These are phyloP conservation scores for Cercospora sp. DNA, from an alignment of 2,329 filamentous ascomycete genomes.

Conservation along the genomic window DNA sequence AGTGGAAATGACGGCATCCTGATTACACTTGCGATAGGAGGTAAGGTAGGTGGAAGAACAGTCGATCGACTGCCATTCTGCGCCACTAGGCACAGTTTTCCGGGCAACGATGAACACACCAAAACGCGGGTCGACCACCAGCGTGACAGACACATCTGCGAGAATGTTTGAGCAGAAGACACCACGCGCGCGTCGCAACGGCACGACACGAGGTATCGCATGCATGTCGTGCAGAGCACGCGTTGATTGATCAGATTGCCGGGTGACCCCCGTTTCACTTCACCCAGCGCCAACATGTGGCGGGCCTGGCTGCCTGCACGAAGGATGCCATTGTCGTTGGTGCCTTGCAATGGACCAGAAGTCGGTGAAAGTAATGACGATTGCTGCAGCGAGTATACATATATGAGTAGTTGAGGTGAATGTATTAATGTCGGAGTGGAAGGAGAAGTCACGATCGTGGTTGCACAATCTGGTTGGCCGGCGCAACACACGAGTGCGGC, in stretches of 20 bases:
- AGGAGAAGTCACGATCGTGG: background rate
- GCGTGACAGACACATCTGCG: background rate
- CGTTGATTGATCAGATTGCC: background rate
- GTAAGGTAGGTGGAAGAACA: no score
- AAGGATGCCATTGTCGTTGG: conserved; percentile 11
- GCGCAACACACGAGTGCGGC: background rate
- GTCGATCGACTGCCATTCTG: background rate
- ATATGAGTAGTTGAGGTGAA: background rate
- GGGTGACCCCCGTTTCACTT: conserved; percentile 12
- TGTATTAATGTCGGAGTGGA: background rate
- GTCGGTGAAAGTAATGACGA: background rate
- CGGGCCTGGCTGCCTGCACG: conserved; percentile 13
- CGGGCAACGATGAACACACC: background rate
- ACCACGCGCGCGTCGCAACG: background rate
- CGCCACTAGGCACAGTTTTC: background rate
- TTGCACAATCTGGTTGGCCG: background rate
- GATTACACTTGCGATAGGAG: no score
- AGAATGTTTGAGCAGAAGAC: background rate
- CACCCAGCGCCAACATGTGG: background rate
- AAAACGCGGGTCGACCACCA: background rate
- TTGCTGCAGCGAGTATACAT: no score
- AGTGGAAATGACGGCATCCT: no score
- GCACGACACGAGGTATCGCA: background rate
- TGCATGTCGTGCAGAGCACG: conserved; percentile 9
- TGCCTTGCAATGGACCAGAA: conserved; percentile 6